Evolutionary conservation across 805 yeast species (phyloP), one percentile per base, ranked within the genome.

Genomic region (Torulaspora gathmanii): DNA sequence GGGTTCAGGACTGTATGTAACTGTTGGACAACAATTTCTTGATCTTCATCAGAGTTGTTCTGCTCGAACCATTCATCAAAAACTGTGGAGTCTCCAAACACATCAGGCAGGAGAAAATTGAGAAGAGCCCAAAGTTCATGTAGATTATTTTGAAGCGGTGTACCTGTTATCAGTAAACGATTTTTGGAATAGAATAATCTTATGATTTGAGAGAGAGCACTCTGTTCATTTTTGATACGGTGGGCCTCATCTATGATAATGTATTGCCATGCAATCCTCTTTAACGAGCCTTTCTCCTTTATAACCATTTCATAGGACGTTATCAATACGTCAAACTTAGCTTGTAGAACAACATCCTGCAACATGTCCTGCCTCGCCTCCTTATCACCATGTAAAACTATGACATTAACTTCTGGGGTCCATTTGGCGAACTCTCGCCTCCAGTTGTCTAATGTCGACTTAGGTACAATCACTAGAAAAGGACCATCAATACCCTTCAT

Each of bases 51-150:
- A 54, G 75, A 65, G 38, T 68, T 58, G 48, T 71, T 62, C 53
- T 70, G 60, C 61, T 67, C 62, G 67, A 91, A 91, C 96, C 96
- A 88, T 59, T 85, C 86, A 63, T 91, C 96, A 63, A 93, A 93
- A 1, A 84, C 80, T 15, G 82, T 86, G 6, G 95, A 78, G 57
- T 90, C 96, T 16, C 95, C 90, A 67, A 91, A 93, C 8, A 91
- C 95, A 69, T 93, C 98, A 0, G 99, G 98, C 19, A 91, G 68
- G 27, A 91, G 67, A 65, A 90, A 91, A 64, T 91, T 93, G 47
- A 91, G 70, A 42, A 91, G 72, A 0, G 98, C 96, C 99, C 99
- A 91, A 44, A 91, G 72, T 66, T 93, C 99, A 66, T 93, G 99
- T 44, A 91, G 70, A 53, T 93, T 93, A 63, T 91, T 91, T 60